phyloP scores from a whole-genome alignment of 2,329 filamentous ascomycete species.

The Dothideomycetes sp. region DNA sequence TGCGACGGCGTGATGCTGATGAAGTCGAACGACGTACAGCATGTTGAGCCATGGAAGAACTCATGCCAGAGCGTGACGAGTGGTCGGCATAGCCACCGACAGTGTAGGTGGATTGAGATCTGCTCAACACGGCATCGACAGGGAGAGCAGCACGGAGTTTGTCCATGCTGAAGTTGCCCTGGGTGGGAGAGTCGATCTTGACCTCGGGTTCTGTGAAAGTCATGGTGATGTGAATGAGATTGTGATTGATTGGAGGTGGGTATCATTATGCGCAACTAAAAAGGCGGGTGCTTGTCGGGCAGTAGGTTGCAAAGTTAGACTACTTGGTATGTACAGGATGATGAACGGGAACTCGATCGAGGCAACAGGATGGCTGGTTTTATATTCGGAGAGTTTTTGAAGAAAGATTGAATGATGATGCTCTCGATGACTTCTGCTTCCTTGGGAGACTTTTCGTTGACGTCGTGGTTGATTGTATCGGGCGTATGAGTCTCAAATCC shows the following conservation, averaged over 20 bases:
- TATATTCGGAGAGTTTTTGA: no score
- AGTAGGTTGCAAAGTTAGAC: not conserved
- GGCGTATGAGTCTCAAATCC: no score
- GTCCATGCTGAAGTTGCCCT: conserved; percentile 1
- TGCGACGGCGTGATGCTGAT: conserved; percentile 16
- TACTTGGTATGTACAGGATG: not conserved
- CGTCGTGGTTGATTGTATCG: no score
- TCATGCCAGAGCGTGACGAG: not conserved
- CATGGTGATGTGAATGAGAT: no score
- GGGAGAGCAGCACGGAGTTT: conserved; percentile 9
- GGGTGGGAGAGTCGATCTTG: not conserved
- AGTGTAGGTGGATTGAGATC: conserved; percentile 9
- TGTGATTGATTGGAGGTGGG: not conserved
- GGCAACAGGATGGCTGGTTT: no score
- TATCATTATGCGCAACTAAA: not conserved
- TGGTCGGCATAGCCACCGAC: not conserved
- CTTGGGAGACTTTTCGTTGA: no score
- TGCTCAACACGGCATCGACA: conserved; percentile 8
- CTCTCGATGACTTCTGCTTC: no score
- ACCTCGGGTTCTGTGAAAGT: not conserved
- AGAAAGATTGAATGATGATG: no score
- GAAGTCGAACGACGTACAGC: conserved; percentile 4
- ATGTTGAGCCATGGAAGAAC: not conserved
- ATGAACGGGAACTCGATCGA: no score
- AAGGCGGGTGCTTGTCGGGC: not conserved